Conservation (phyloP, 257 asterid genomes). For the Penstemon davidsonii region DNA sequence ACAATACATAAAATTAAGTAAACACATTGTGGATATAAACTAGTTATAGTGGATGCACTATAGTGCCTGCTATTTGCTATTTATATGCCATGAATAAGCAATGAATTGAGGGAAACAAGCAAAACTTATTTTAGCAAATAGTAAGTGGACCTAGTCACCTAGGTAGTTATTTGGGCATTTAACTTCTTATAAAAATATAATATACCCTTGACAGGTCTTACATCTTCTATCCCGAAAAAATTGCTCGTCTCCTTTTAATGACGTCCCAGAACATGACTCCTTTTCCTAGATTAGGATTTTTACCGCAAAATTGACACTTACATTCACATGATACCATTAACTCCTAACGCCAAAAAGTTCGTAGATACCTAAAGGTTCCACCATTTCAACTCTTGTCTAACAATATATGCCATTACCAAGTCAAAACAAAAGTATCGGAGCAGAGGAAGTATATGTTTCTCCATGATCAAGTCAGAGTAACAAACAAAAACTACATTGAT, state of each 20-base stretch:
- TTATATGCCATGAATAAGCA: conserved; percentile 4
- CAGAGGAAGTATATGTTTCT: too few species aligned
- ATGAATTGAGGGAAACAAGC: conserved; percentile 2
- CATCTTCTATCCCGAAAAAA: neutral
- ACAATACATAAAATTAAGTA: too few species aligned
- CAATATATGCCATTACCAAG: too few species aligned
- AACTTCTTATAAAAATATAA: neutral
- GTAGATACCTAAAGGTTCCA: too few species aligned
- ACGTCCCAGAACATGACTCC: too few species aligned
- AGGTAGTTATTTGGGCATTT: neutral
- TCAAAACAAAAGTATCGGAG: too few species aligned
- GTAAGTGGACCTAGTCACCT: neutral
- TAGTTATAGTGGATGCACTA: neutral
- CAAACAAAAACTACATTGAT: conserved; percentile 3
- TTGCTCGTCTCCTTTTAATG: too few species aligned
- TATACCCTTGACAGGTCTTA: conserved; percentile 1
- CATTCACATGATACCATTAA: too few species aligned
- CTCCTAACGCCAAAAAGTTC: too few species aligned
- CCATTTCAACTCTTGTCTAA: too few species aligned
- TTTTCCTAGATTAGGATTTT: too few species aligned
- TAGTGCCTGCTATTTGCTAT: neutral
- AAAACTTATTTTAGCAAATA: neutral
- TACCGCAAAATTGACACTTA: too few species aligned
- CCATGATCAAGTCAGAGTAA: neutral
- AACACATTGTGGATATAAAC: neutral